Base-by-base conservation (phyloP, 164 flowering plant genomes). In the Piper betle region DNA sequence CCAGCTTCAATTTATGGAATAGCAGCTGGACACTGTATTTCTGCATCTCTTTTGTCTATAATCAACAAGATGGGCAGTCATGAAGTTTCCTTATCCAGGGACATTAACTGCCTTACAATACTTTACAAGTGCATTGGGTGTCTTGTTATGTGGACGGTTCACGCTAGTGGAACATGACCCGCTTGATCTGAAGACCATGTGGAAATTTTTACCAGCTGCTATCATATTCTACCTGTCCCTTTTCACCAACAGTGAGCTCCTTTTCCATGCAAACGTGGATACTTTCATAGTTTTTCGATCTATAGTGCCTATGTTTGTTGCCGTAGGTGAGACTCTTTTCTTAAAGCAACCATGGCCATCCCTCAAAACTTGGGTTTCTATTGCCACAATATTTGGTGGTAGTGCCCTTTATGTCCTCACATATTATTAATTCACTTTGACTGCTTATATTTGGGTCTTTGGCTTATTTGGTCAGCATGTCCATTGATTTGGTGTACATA, bases 1-100 rank as follows among this genome's bases (percentile, higher is more conserved):
- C 91, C 42, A 20, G 83, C 72, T 54, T 91, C 98, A 1, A 70
- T 92, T 13, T 92, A 87, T 73, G 94, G 98, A 53, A 62, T 92
- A 41, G 95, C 96, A 60, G 88, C 86, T 10, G 98, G 96, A 19
- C 89, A 92, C 73, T 92, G 98, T 72, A 20, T 89, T 50, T 87
- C 96, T 33, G 98, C 98, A 63, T 87, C 96, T 19, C 74, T 93
- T 41, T 84, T 88, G 25, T 92, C 96, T 48, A 89, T 89, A 73
- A 92, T 92, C 78, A 89, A 92, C 77, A 90, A 93, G n/a, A 78
- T 93, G 99, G 97, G 99, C 97, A 20, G 80, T 93, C 60, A 88
- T 86, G 92, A 87, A 82, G 72, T 93, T 93, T 52, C 98, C 97
- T 13, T 90, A 93, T 65, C 97, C 97, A 18, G 98, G 97, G 53